Evolutionary conservation across 78 protist species (phyloP).

Genomic region (Dictyostelium purpureum): DNA sequence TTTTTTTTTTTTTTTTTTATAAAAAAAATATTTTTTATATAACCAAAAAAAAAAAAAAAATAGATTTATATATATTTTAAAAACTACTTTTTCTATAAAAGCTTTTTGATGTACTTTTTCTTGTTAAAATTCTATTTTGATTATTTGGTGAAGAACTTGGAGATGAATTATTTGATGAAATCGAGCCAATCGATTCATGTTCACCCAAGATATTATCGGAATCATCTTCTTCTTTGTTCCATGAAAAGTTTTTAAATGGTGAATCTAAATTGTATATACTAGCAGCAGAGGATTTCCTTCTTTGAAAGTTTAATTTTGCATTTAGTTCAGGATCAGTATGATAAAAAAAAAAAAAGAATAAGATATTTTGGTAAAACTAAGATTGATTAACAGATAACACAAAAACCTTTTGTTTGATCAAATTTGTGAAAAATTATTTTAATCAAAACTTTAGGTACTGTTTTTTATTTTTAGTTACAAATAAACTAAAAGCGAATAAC

Average conservation of each 20-base stretch:
- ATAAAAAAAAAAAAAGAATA: too few species aligned
- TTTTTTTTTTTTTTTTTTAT: background rate
- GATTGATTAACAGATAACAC: too few species aligned
- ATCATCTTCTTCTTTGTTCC: conserved; percentile 64
- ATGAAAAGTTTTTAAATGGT: conserved; percentile 50
- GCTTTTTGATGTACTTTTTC: conserved; percentile 1
- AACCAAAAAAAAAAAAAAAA: background rate
- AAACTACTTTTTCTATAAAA: background rate
- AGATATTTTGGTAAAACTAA: too few species aligned
- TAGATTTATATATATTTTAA: background rate
- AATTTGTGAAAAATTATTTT: too few species aligned
- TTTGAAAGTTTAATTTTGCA: conserved; percentile 53
- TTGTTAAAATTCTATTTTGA: background rate
- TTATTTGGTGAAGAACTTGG: conserved; percentile 15
- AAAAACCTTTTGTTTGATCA: too few species aligned
- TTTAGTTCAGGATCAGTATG: conserved; percentile 60
- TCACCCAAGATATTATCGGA: background rate
- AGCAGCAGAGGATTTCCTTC: conserved; percentile 29
- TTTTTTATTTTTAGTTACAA: too few species aligned
- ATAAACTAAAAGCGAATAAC: too few species aligned
- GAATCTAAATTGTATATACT: conserved; percentile 3
- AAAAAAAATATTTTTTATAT: too few species aligned
- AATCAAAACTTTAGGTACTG: too few species aligned
- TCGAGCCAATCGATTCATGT: conserved; percentile 25
- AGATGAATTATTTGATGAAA: conserved; percentile 23